A percentile compares a stretch with the other conserved stretches of the same genome.
Conservation (phyloP, 2,329 filamentous ascomycete genomes). For the Mycosphaerelloides madeirae region DNA sequence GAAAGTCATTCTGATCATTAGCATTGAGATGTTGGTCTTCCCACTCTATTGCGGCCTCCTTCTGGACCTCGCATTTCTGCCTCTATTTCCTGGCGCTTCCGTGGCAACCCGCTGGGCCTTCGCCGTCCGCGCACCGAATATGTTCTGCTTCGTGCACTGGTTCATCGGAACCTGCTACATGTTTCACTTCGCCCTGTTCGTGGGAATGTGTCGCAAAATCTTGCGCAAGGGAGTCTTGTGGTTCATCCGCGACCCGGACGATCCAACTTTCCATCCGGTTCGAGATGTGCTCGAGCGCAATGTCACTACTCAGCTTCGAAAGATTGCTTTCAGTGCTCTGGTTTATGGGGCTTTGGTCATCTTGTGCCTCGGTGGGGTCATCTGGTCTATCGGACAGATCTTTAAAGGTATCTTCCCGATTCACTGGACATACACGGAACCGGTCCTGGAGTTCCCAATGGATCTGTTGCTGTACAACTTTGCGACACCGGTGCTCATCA, state of each 20-base stretch:
- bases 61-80: slow-evolving; percentile 80
- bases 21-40: slow-evolving; percentile 97
- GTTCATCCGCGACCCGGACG: slow-evolving; percentile 96
- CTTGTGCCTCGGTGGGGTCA: slow-evolving; percentile 87
- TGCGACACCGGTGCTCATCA: slow-evolving; percentile 80
- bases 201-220: slow-evolving; percentile 98
- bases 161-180: slow-evolving; percentile 98
- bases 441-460: slow-evolving; percentile 87
- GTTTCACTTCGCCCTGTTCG: slow-evolving; percentile 98
- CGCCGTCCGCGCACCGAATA: slow-evolving; percentile 72
- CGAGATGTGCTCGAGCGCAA: slow-evolving; percentile 92
- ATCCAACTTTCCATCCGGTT: slow-evolving; percentile 96
- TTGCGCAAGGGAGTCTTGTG: slow-evolving; percentile 93
- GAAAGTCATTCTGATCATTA: slow-evolving; percentile 97
- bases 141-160: slow-evolving; percentile 95
- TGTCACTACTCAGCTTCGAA: slow-evolving; percentile 85
- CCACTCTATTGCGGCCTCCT: slow-evolving; percentile 92
- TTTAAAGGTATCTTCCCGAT: slow-evolving; percentile 75
- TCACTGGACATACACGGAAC: slow-evolving; percentile 88
- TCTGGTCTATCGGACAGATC: slow-evolving; percentile 75
- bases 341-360: slow-evolving; percentile 93
- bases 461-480: slow-evolving; percentile 97
- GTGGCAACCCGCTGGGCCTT: slow-evolving; percentile 74
- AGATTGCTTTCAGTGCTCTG: slow-evolving; percentile 92
- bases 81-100: slow-evolving; percentile 78